phyloP scores from a whole-genome alignment of 2,329 filamentous ascomycete genomes.

The Onygenales sp. region DNA sequence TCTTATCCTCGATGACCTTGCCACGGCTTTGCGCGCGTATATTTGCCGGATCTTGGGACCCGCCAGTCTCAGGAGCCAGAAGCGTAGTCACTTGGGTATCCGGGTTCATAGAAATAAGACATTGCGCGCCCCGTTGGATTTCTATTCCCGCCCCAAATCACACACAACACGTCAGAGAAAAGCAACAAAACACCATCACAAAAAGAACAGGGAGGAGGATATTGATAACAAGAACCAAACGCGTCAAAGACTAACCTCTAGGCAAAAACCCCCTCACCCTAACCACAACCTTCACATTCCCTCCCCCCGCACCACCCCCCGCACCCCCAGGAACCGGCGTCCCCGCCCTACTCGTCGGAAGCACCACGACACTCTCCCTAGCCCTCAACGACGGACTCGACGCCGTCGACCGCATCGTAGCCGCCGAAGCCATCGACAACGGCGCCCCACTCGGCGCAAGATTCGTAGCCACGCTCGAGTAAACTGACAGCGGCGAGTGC shows the following conservation, averaged over 20 bases:
- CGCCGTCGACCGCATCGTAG: slow-evolving; percentile 49
- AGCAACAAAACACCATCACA: not conserved
- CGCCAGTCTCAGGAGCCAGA: slow-evolving; percentile 53
- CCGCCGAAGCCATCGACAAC: slow-evolving; percentile 26
- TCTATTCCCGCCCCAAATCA: slow-evolving; percentile 44
- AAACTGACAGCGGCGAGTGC: slow-evolving; percentile 19
- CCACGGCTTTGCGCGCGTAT: slow-evolving; percentile 52
- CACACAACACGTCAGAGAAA: not conserved
- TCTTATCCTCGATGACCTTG: slow-evolving; percentile 75
- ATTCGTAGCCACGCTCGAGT: slow-evolving; percentile 27
- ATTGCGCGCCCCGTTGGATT: slow-evolving; percentile 67
- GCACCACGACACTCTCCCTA: slow-evolving; percentile 53
- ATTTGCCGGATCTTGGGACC: slow-evolving; percentile 41
- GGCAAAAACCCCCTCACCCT: slow-evolving; percentile 70
- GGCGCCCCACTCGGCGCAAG: slow-evolving; percentile 23
- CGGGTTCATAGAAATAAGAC: slow-evolving; percentile 87
- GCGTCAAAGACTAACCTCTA: slow-evolving; percentile 47
- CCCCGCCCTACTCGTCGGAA: slow-evolving; percentile 37
- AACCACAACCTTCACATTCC: slow-evolving; percentile 76
- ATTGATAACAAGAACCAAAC: not conserved
- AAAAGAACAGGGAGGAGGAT: not conserved
- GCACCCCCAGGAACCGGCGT: slow-evolving; percentile 30
- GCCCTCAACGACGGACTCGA: slow-evolving; percentile 71
- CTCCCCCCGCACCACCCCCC: slow-evolving; percentile 44
- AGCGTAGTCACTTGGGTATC: slow-evolving; percentile 76